phyloP scores from a whole-genome alignment of 176 grass and related monocot genomes.

The Ensete glaucum region DNA sequence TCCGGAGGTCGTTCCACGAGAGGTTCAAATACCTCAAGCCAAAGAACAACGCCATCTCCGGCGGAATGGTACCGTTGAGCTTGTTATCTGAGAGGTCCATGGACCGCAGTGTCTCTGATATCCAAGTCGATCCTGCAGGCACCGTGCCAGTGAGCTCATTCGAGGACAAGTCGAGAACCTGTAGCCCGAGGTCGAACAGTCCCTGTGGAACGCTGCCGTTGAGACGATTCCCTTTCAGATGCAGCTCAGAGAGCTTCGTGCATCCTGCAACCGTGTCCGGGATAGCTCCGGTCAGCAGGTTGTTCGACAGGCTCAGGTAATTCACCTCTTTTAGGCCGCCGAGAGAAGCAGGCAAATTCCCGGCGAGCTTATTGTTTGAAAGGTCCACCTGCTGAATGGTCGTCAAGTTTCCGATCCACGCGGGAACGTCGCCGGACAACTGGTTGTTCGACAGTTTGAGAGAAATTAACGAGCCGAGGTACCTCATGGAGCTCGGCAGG shows the following conservation, averaged over 20 bases:
- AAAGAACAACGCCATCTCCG: slow-evolving; percentile 55
- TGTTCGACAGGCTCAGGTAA: slow-evolving; percentile 63
- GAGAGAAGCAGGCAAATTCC: slow-evolving; percentile 46
- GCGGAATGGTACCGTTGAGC: slow-evolving; percentile 56
- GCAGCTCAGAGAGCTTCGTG: slow-evolving; percentile 55
- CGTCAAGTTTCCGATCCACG: slow-evolving; percentile 45
- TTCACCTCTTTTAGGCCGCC: slow-evolving; percentile 66
- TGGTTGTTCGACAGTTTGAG: slow-evolving; percentile 48
- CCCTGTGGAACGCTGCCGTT: slow-evolving; percentile 53
- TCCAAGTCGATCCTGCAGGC: slow-evolving; percentile 42
- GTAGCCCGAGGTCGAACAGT: slow-evolving; percentile 58
- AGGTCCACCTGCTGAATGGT: slow-evolving; percentile 57
- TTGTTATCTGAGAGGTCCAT: slow-evolving; percentile 75
- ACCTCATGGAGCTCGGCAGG: slow-evolving; percentile 49
- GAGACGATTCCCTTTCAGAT: slow-evolving; percentile 43
- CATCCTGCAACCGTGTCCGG: slow-evolving; percentile 49
- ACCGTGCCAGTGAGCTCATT: slow-evolving; percentile 58
- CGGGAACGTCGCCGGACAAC: slow-evolving; percentile 45
- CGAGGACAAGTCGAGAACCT: slow-evolving; percentile 71
- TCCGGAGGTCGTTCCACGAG: slow-evolving; percentile 62
- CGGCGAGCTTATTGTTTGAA: slow-evolving; percentile 57
- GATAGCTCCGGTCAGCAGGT: slow-evolving; percentile 49
- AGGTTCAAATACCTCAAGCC: slow-evolving; percentile 76
- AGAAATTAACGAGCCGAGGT: slow-evolving; percentile 45
- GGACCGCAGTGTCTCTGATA: slow-evolving; percentile 62